Conservation (phyloP, 2,329 filamentous ascomycete genomes). For the Penicillium sp. region DNA sequence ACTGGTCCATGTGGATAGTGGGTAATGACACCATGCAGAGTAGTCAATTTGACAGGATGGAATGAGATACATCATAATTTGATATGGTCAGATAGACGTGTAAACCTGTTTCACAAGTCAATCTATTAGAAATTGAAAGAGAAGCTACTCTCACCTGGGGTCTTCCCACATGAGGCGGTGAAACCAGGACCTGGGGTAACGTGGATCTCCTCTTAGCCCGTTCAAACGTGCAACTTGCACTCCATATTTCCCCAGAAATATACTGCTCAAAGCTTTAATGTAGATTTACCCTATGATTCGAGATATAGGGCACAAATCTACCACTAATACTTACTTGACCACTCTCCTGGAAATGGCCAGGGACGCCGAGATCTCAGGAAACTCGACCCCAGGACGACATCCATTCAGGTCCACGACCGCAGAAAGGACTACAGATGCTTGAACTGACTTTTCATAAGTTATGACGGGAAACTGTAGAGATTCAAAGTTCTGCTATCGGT, state of each 20-base stretch:
- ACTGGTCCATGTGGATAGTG: neutral
- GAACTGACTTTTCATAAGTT: neutral
- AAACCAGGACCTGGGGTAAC: neutral
- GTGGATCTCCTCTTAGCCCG: neutral
- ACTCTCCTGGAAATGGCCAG: neutral
- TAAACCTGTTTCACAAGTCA: neutral
- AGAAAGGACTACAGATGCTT: neutral
- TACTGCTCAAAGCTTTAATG: neutral
- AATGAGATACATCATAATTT: neutral
- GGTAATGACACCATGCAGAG: conserved; percentile 18
- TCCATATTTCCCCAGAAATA: no score
- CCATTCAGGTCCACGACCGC: no score
- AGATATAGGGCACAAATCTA: neutral
- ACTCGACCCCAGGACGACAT: neutral
- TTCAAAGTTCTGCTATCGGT: neutral
- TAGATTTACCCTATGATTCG: neutral
- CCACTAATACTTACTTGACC: neutral
- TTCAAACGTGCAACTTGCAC: neutral
- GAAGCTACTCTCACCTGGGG: neutral
- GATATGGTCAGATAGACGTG: neutral
- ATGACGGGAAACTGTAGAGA: neutral
- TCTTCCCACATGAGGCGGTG: neutral
- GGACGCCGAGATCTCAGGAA: neutral
- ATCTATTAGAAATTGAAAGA: neutral
- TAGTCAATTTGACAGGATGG: neutral